Evolutionary conservation across 2,329 filamentous ascomycete genomes (phyloP).

Genomic region (Pseudocercospora ulei): DNA sequence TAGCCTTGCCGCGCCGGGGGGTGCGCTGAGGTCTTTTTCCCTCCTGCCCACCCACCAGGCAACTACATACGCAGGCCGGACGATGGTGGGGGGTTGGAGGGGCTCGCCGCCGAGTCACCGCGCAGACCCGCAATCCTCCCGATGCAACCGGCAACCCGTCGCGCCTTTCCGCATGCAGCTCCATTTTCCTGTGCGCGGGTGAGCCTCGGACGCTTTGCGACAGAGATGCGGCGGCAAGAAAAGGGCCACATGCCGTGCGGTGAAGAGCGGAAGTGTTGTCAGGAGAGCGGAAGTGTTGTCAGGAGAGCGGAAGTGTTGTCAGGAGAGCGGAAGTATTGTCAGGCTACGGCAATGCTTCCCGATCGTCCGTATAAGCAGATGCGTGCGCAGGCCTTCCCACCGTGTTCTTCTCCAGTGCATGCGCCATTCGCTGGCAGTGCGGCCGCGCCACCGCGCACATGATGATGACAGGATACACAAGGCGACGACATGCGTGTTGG

Average conservation of each 20-base stretch:
- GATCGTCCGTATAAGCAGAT: no score
- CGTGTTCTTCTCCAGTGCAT: no score
- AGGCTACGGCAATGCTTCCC: constrained; percentile 5
- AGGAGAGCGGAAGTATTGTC: not conserved
- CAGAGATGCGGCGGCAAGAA: constrained; percentile 8
- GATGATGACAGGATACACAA: no score
- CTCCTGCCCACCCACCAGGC: no score
- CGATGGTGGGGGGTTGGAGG: constrained; percentile 6
- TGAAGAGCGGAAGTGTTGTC: not conserved
- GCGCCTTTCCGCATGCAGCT: constrained; percentile 11
- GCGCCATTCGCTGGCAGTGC: no score
- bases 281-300: not conserved
- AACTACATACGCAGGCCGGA: not conserved
- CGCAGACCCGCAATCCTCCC: constrained; percentile 12
- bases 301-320: not conserved
- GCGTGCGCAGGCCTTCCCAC: no score
- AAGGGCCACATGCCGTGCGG: constrained; percentile 2
- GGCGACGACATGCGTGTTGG: no score
- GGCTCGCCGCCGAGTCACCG: not conserved
- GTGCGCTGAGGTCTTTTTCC: constrained; percentile 5
- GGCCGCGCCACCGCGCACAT: no score
- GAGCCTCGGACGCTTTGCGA: constrained; percentile 11
- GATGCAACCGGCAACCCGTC: constrained; percentile 7
- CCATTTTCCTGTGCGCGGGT: not conserved
- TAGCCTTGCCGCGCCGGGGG: no score